These are phyloP conservation scores for Cyclotella choctawhatcheeana DNA, from an alignment of 108 stramenopile genomes.

Conservation along the genomic window DNA sequence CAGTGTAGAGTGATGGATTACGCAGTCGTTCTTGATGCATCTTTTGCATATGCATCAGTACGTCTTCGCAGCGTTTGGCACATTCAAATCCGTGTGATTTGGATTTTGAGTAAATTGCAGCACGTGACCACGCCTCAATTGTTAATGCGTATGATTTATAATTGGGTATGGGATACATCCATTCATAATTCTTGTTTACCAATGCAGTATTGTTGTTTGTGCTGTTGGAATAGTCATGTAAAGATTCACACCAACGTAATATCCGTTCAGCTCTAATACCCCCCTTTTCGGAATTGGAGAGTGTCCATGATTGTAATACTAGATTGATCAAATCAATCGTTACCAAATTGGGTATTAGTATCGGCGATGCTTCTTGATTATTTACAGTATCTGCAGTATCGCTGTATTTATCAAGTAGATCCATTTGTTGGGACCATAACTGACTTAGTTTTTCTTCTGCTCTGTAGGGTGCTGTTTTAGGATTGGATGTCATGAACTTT, in stretches of 20 bases:
- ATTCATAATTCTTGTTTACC: neutral
- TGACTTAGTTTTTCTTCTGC: slow-evolving; percentile 37
- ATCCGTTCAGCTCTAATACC: slow-evolving; percentile 37
- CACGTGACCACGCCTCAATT: slow-evolving; percentile 46
- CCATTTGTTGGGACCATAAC: slow-evolving; percentile 33
- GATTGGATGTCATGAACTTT: slow-evolving; percentile 34
- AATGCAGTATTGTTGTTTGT: neutral
- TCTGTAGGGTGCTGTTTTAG: slow-evolving; percentile 42
- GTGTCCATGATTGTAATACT: neutral
- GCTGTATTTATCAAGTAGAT: too few species aligned
- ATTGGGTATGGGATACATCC: slow-evolving; percentile 28
- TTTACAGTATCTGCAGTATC: too few species aligned
- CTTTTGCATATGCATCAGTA: slow-evolving; percentile 46
- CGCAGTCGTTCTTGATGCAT: slow-evolving; percentile 21
- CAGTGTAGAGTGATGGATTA: slow-evolving; percentile 1
- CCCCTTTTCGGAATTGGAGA: slow-evolving; percentile 3
- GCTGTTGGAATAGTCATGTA: too few species aligned
- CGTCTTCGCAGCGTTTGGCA: slow-evolving; percentile 39
- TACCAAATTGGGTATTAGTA: too few species aligned
- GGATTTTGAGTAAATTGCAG: slow-evolving; percentile 30
- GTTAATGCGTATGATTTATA: slow-evolving; percentile 36
- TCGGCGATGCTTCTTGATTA: too few species aligned
- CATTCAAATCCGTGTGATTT: slow-evolving; percentile 31
- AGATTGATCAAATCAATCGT: too few species aligned
- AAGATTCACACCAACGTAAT: slow-evolving; percentile 43